A percentile compares a stretch with the other conserved stretches of the same genome.
Evolutionary conservation across 306 rosid genomes (phyloP).

Genomic region (Clitoria ternatea): DNA sequence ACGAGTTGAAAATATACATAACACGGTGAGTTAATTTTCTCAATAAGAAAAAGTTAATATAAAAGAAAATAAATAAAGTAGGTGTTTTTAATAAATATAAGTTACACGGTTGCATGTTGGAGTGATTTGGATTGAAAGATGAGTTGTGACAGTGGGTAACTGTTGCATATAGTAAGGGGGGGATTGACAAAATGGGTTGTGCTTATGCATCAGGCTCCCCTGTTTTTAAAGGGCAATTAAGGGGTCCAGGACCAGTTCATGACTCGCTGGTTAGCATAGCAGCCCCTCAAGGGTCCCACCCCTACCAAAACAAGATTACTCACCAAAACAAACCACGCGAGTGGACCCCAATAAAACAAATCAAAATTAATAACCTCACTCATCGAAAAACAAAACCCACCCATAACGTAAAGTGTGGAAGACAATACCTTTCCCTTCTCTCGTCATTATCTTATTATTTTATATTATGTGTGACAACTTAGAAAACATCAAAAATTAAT

Average conservation of each 20-base stretch:
- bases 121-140: background rate
- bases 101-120: background rate
- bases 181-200: conserved; percentile 14
- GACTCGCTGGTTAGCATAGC: conserved; percentile 15
- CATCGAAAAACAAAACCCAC: conserved; percentile 27
- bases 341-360: conserved; percentile 4
- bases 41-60: background rate
- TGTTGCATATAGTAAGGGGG: conserved; percentile 1
- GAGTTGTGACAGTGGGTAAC: background rate
- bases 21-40: no score
- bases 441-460: no score
- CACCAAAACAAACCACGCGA: background rate
- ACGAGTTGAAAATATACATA: background rate
- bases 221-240: conserved; percentile 23
- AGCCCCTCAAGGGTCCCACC: conserved; percentile 9
- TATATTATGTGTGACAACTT: no score
- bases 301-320: conserved; percentile 29
- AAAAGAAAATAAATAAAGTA: background rate
- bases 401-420: conserved; percentile 32
- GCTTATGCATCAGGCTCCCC: background rate
- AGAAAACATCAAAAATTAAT: no score
- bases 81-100: background rate
- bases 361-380: background rate
- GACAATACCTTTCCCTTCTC: conserved; percentile 21
- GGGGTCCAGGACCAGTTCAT: conserved; percentile 29